A percentile compares a stretch with the other conserved stretches of the same genome.
Evolutionary conservation across 164 flowering plant genomes (phyloP).

Genomic region (Vitis amurensis): DNA sequence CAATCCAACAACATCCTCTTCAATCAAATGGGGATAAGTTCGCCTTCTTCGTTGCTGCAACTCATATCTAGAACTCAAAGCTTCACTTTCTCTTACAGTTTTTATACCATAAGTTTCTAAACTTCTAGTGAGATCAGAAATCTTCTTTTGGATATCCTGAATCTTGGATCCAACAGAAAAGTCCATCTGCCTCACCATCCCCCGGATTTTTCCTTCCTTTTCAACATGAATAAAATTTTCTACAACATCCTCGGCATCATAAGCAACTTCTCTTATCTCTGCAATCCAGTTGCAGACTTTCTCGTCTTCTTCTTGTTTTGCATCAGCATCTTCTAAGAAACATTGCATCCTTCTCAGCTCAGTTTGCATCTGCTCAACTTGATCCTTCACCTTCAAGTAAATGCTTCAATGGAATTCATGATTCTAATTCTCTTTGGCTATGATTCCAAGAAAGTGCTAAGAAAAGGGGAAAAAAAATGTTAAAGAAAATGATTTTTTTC

Average conservation of each 20-base stretch:
- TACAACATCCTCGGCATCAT: too few species aligned
- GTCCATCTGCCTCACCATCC: slow-evolving; percentile 29
- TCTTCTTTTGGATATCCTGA: background rate
- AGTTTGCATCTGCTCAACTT: slow-evolving; percentile 10
- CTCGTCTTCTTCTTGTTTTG: slow-evolving; percentile 11
- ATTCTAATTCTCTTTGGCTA: too few species aligned
- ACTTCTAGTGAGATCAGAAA: slow-evolving; percentile 6
- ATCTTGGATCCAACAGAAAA: slow-evolving; percentile 15
- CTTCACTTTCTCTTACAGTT: background rate
- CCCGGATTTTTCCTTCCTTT: slow-evolving; percentile 1
- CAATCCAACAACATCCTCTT: slow-evolving; percentile 16
- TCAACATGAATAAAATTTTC: too few species aligned
- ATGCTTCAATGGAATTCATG: too few species aligned
- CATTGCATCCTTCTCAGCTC: slow-evolving; percentile 19
- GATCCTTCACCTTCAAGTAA: background rate
- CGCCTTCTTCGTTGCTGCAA: background rate
- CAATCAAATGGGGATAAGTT: slow-evolving; percentile 4
- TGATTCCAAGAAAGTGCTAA: too few species aligned
- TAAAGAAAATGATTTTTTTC: too few species aligned
- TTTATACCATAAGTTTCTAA: slow-evolving; percentile 8
- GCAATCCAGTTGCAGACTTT: slow-evolving; percentile 22
- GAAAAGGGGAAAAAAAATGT: too few species aligned
- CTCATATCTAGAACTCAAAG: background rate
- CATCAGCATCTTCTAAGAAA: slow-evolving; percentile 31
- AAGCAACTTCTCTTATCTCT: too few species aligned